Conservation (phyloP, 2,329 filamentous ascomycete genomes). For the Colletotrichum somersetense region DNA sequence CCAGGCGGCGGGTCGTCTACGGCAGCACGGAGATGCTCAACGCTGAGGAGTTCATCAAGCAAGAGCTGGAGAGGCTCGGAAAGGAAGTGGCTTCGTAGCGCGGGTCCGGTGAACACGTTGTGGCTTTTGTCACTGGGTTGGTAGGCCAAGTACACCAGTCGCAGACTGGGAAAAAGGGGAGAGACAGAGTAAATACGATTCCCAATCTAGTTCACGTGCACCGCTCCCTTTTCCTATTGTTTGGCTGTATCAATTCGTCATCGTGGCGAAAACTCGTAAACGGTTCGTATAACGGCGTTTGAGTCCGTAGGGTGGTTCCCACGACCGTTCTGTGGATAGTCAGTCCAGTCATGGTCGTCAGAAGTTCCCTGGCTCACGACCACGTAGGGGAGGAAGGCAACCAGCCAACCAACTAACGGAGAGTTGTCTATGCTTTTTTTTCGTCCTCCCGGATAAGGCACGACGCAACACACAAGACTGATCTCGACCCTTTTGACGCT, state of each 20-base stretch:
- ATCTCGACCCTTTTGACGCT: neutral
- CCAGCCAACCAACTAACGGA: neutral
- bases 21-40: slow-evolving; percentile 89
- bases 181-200: slow-evolving; percentile 26
- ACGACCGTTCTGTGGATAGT: neutral
- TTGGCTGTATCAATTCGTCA: neutral
- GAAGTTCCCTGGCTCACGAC: too few species aligned
- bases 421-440: neutral
- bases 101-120: neutral
- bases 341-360: neutral
- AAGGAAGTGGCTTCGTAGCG: slow-evolving; percentile 61
- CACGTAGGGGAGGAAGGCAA: neutral
- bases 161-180: neutral
- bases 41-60: slow-evolving; percentile 74
- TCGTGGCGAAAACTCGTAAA: too few species aligned
- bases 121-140: neutral
- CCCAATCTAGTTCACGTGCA: slow-evolving; percentile 8
- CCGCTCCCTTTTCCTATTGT: neutral
- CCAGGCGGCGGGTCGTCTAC: slow-evolving; percentile 88
- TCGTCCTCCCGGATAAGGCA: neutral
- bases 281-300: neutral
- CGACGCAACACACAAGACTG: neutral
- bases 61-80: slow-evolving; percentile 74
- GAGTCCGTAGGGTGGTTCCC: neutral
- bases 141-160: neutral